phyloP scores from a whole-genome alignment of 1,139 yeast genomes.

The Blastobotrys petasosporus region DNA sequence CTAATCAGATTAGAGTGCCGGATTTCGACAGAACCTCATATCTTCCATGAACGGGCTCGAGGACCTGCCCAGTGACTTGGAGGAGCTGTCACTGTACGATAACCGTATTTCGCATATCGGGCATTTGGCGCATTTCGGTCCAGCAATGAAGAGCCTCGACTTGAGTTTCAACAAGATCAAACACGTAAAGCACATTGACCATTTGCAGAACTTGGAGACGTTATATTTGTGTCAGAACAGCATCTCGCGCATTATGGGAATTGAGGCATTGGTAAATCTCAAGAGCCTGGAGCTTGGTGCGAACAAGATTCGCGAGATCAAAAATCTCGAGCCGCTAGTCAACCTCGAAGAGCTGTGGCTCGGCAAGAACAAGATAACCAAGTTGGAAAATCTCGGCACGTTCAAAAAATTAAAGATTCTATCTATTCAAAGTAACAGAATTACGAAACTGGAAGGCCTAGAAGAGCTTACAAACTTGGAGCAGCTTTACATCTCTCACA shows the following conservation, averaged over 20 bases:
- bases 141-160: constrained; percentile 58
- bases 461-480: constrained; percentile 67
- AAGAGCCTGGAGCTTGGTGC: constrained; percentile 88
- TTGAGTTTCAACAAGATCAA: constrained; percentile 87
- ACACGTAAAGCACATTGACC: constrained; percentile 73
- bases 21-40: constrained; percentile 79
- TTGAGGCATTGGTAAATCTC: constrained; percentile 54
- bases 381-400: constrained; percentile 56
- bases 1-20: constrained; percentile 33
- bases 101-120: constrained; percentile 86
- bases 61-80: constrained; percentile 52
- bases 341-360: constrained; percentile 80
- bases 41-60: constrained; percentile 68
- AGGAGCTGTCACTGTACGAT: constrained; percentile 85
- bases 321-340: constrained; percentile 47
- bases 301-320: constrained; percentile 62
- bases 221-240: constrained; percentile 86
- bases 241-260: constrained; percentile 63
- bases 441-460: constrained; percentile 75
- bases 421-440: constrained; percentile 83
- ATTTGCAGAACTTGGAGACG: constrained; percentile 55
- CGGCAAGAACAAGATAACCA: constrained; percentile 76
- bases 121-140: constrained; percentile 49
- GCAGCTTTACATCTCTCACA: constrained; percentile 84
- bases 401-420: constrained; percentile 63